Evolutionary conservation across 106 monocot species (phyloP).

Genomic region (Triglochin maritima): DNA sequence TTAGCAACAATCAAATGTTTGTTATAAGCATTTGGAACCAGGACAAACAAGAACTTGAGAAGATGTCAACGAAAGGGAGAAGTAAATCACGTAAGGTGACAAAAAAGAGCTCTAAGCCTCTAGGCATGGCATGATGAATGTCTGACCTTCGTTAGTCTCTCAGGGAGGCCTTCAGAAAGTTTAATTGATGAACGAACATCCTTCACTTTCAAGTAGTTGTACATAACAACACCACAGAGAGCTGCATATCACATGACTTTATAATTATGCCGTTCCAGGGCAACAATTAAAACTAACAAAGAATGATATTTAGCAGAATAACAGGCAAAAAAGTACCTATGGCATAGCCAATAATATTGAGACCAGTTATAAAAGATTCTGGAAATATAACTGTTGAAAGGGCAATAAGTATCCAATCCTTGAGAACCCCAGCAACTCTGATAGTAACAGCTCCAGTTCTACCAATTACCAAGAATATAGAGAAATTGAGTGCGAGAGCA

Average conservation of each 20-base stretch:
- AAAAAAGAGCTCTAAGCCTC: not conserved
- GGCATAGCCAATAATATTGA: conserved; percentile 81
- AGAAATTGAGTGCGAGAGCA: conserved; percentile 87
- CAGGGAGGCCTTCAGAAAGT: conserved; percentile 45
- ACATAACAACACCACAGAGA: conserved; percentile 82
- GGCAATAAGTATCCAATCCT: conserved; percentile 96
- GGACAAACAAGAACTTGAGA: too few species aligned
- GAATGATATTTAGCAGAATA: too few species aligned
- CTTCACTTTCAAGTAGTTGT: conserved; percentile 85
- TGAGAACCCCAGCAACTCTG: conserved; percentile 87
- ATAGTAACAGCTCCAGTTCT: conserved; percentile 93
- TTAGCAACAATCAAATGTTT: too few species aligned
- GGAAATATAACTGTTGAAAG: conserved; percentile 89
- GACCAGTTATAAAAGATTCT: conserved; percentile 77
- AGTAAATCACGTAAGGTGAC: too few species aligned
- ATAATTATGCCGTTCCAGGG: not conserved
- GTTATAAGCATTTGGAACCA: too few species aligned
- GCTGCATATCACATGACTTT: conserved; percentile 27
- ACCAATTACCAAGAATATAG: conserved; percentile 90
- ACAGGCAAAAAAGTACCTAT: conserved; percentile 39
- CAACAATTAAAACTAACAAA: not conserved
- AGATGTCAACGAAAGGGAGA: too few species aligned
- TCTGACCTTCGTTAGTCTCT: conserved; percentile 56
- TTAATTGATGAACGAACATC: conserved; percentile 59
- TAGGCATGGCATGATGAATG: not conserved